A percentile compares a stretch with the other conserved stretches of the same genome.
Conservation (phyloP, 1,284 basidiomycete genomes). For the Trametes versicolor region DNA sequence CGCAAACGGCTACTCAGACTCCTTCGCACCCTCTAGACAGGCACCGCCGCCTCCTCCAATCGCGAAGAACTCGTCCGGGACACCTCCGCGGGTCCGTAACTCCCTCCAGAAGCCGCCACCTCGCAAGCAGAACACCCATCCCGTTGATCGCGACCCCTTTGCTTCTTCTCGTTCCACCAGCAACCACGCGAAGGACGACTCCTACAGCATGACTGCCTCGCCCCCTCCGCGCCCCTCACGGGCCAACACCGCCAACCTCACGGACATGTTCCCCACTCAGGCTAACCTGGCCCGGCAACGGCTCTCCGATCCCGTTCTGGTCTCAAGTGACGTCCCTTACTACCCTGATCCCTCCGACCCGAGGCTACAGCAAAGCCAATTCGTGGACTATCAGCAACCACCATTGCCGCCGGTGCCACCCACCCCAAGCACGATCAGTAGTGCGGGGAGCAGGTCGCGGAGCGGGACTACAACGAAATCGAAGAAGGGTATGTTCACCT, state of each 20-base stretch:
- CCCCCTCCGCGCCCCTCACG: constrained; percentile 82
- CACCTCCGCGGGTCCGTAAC: constrained; percentile 54
- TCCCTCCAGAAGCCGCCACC: constrained; percentile 68
- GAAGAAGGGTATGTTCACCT: constrained; percentile 80
- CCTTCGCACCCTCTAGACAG: constrained; percentile 60
- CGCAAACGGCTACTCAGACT: constrained; percentile 55
- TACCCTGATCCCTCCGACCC: constrained; percentile 37
- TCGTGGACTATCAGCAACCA: constrained; percentile 46
- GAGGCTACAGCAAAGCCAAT: constrained; percentile 25
- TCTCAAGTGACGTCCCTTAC: constrained; percentile 46
- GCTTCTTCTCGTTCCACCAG: constrained; percentile 52
- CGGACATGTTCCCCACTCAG: constrained; percentile 68
- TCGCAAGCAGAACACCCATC: constrained; percentile 53
- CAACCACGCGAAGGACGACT: constrained; percentile 29
- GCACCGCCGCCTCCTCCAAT: constrained; percentile 61
- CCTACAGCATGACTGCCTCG: constrained; percentile 49
- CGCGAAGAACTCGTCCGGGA: constrained; percentile 42
- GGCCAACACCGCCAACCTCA: constrained; percentile 81
- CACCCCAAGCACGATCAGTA: constrained; percentile 38
- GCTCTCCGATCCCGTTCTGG: constrained; percentile 58
- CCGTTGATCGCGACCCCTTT: constrained; percentile 66
- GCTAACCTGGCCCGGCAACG: constrained; percentile 53
- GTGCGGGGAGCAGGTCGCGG: constrained; percentile 60
- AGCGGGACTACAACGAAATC: constrained; percentile 70
- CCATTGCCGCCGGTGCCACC: constrained; percentile 47